A percentile compares a stretch with the other conserved stretches of the same genome.
Evolutionary conservation across 805 yeast species (phyloP).

Genomic region (Scheffersomyces ergatensis): DNA sequence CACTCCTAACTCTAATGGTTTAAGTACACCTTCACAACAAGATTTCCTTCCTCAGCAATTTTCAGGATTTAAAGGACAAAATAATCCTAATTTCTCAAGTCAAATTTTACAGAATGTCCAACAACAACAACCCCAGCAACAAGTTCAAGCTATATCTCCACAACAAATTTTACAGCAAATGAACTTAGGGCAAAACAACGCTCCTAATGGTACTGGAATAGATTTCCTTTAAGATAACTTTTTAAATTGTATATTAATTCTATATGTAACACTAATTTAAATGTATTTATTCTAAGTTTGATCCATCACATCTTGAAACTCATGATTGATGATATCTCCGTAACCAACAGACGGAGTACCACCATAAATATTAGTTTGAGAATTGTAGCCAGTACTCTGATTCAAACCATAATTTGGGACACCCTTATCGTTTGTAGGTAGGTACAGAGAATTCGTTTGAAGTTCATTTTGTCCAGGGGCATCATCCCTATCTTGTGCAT

Average conservation of each 20-base stretch:
- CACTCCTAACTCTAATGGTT: background rate
- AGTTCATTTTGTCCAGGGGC: background rate
- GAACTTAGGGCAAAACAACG: conserved; percentile 1
- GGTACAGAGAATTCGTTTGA: background rate
- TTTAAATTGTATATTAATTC: background rate
- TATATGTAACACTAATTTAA: background rate
- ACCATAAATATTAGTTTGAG: background rate
- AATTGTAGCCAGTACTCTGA: background rate
- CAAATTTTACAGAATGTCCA: background rate
- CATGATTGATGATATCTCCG: conserved; percentile 37
- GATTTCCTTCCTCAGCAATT: background rate
- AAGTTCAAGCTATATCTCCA: conserved; percentile 28
- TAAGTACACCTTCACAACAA: background rate
- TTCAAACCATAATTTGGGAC: background rate
- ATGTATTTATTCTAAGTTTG: conserved; percentile 1
- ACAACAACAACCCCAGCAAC: background rate
- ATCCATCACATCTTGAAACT: conserved; percentile 29
- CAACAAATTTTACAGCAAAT: conserved; percentile 37
- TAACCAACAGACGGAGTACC: conserved; percentile 21
- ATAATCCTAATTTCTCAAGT: background rate
- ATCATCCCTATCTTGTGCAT: conserved; percentile 1
- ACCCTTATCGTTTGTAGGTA: no score
- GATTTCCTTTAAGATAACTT: background rate
- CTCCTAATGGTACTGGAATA: conserved; percentile 1
- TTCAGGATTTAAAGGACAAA: background rate